Conservation (phyloP, 306 rosid species). For the Begonia masoniana region DNA sequence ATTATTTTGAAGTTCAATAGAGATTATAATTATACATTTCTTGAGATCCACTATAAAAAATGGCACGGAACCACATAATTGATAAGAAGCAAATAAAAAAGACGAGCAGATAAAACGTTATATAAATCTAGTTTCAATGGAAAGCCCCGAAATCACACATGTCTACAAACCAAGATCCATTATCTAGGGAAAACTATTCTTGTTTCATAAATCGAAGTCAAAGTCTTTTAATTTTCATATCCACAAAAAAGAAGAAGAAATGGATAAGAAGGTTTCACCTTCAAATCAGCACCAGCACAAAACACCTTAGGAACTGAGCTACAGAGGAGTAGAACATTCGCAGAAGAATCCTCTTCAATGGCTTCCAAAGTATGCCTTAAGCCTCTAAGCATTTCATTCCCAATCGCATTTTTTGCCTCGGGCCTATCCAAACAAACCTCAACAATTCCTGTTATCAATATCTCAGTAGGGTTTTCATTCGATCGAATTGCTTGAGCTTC, state of each 20-base stretch:
- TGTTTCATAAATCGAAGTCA: neutral
- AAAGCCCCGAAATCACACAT: too few relatives aligned
- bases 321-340: slow-evolving; percentile 50
- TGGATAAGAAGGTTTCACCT: slow-evolving; percentile 9
- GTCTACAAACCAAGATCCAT: too few relatives aligned
- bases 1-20: too few relatives aligned
- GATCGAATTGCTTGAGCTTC: slow-evolving; percentile 1
- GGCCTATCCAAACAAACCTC: slow-evolving; percentile 64
- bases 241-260: too few relatives aligned
- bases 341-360: slow-evolving; percentile 33
- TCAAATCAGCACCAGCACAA: slow-evolving; percentile 69
- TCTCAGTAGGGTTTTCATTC: neutral
- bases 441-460: slow-evolving; percentile 41
- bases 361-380: slow-evolving; percentile 38
- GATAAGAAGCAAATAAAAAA: too few relatives aligned
- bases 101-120: too few relatives aligned
- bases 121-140: too few relatives aligned
- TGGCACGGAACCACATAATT: neutral
- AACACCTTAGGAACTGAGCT: slow-evolving; percentile 65
- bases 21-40: too few relatives aligned
- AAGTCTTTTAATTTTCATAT: neutral
- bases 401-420: slow-evolving; percentile 67
- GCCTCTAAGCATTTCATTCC: slow-evolving; percentile 58
- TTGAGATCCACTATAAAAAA: neutral
- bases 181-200: too few relatives aligned